Evolutionary conservation across 2,329 filamentous ascomycete species (phyloP), one percentile per base, ranked within the genome.

Genomic region (Tothia fuscella): DNA sequence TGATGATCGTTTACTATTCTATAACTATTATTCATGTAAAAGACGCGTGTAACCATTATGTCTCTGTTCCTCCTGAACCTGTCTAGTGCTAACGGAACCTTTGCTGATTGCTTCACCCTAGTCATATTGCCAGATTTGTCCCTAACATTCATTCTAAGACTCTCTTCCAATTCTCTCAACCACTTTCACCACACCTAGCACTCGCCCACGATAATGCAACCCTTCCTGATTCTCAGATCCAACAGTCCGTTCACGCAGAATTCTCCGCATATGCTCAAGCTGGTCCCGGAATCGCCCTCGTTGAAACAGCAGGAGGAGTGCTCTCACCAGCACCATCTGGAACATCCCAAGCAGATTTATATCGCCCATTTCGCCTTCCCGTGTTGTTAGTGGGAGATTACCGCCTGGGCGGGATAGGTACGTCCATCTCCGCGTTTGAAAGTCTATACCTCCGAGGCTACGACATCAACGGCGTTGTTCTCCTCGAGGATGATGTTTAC

Each of bases 251-350:
- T 1, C 61, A 67, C 42, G 63, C 71, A 1, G 54, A 59, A 35
- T 47, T 62, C 10, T 44, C 58, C 5, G 50, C 60, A n/a, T 65
- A 64, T 41, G 65, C 70, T 3, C 51, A 55, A 16, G 49, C 50
- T 2, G 60, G 61, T 4, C 56, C 63, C 34, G 72, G 72, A n/a
- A 75, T 79, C 59, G 62, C 82, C 1, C 70, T 93, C 35, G 66
- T 91, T 34, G 85, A 93, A 56, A 91, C 85, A 2, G 84, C 85
- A 1, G 85, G 84, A 1, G 85, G 85, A 1, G 81, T 89, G 0
- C 77, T 89, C 47, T 89, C 83, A 0, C 85, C 85, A 0, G 74
- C 74, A 0, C 85, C 84, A 1, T 83, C 80, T 26, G 82, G 83
- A 7, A 80, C 70, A 2, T 76, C 80, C 0, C 85, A 93, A 54